Conservation (phyloP, 768 basidiomycete species). For the Tubosaeta sp. region DNA sequence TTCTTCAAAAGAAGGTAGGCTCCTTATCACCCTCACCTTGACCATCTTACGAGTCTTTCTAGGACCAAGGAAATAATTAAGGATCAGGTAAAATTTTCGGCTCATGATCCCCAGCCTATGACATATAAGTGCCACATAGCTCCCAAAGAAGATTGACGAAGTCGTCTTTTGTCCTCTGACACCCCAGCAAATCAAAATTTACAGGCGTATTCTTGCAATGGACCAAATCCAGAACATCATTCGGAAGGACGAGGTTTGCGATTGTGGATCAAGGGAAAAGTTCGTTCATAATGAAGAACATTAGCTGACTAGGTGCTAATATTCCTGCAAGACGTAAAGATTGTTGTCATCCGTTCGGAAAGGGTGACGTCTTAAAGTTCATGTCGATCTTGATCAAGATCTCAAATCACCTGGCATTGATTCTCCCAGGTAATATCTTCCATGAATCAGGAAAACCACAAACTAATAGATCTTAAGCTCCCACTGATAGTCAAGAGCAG, state of each 20-base stretch:
- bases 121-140: slow-evolving; percentile 35
- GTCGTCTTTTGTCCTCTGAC: slow-evolving; percentile 94
- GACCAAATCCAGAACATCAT: slow-evolving; percentile 68
- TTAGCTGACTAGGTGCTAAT: slow-evolving; percentile 1
- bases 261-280: slow-evolving; percentile 62
- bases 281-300: slow-evolving; percentile 27
- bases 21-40: background rate
- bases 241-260: slow-evolving; percentile 64
- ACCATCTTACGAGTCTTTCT: background rate
- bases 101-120: background rate
- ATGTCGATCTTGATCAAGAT: slow-evolving; percentile 82
- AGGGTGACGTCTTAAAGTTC: slow-evolving; percentile 63
- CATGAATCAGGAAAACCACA: background rate
- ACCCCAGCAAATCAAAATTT: slow-evolving; percentile 61
- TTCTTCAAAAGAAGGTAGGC: slow-evolving; percentile 78
- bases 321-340: slow-evolving; percentile 49
- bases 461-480: slow-evolving; percentile 40
- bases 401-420: slow-evolving; percentile 83
- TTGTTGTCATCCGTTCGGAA: slow-evolving; percentile 46
- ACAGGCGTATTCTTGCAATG: slow-evolving; percentile 65
- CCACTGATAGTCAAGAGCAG: slow-evolving; percentile 67
- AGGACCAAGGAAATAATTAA: slow-evolving; percentile 77
- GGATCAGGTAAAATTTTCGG: slow-evolving; percentile 44
- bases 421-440: slow-evolving; percentile 63
- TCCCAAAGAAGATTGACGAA: slow-evolving; percentile 85